Conservation (phyloP, 257 asterid genomes). For the Prunella vulgaris region DNA sequence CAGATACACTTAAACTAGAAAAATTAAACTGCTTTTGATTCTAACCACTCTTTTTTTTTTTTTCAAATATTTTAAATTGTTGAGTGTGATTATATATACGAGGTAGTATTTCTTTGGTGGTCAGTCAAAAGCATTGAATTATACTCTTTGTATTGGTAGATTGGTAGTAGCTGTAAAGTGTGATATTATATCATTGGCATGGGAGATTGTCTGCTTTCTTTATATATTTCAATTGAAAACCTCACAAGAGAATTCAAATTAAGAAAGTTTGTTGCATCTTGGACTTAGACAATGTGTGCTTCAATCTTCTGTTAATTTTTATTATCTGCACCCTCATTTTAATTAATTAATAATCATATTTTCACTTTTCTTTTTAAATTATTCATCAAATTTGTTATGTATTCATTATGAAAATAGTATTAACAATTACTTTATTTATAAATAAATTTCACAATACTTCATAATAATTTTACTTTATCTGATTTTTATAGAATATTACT, state of each 20-base stretch:
- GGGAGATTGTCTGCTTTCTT: background rate
- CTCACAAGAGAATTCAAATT: background rate
- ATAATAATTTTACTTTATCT: too few species aligned
- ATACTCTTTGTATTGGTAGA: conserved; percentile 26
- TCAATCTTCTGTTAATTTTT: background rate
- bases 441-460: too few species aligned
- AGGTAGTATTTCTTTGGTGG: conserved; percentile 13
- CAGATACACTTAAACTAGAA: background rate
- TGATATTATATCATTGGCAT: conserved; percentile 21
- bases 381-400: too few species aligned
- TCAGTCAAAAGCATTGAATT: conserved; percentile 26
- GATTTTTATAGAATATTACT: too few species aligned
- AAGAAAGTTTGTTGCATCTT: background rate
- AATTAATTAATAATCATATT: too few species aligned
- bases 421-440: too few species aligned
- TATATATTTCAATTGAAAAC: background rate
- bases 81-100: background rate
- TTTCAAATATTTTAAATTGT: background rate
- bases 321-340: too few species aligned
- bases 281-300: background rate
- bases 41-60: conserved; percentile 16
- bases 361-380: too few species aligned
- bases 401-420: too few species aligned
- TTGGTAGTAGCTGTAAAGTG: conserved; percentile 31
- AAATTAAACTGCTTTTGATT: background rate